Percentiles rank a stretch among this genome's conserved stretches.
phyloP scores from a whole-genome alignment of 2,329 filamentous ascomycete species.

The Neofusicoccum kwambonambiense region DNA sequence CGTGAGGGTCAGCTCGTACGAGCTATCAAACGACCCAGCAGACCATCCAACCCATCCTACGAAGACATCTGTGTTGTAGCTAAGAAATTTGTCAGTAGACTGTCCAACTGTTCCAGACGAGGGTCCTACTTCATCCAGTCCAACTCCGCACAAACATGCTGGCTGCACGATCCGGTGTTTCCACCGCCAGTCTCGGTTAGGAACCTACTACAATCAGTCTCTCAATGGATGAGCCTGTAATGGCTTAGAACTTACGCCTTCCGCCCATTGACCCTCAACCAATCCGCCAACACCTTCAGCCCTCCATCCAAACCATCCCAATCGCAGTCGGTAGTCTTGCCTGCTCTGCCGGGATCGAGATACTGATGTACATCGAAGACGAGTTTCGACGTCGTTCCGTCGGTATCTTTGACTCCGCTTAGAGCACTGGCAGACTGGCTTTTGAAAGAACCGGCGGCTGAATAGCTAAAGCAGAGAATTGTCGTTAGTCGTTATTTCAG shows the following conservation, averaged over 20 bases:
- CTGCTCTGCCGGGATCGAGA: slow-evolving; percentile 58
- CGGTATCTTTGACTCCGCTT: neutral
- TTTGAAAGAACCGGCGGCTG: neutral
- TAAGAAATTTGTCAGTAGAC: neutral
- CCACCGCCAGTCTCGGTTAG: slow-evolving; percentile 54
- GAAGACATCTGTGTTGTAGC: slow-evolving; percentile 37
- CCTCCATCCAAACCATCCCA: slow-evolving; percentile 51
- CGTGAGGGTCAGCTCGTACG: slow-evolving; percentile 25
- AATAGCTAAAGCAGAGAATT: neutral
- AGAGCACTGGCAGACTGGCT: neutral
- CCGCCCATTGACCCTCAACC: slow-evolving; percentile 48
- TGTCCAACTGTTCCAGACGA: neutral
- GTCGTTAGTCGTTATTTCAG: neutral
- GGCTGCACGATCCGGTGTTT: slow-evolving; percentile 30
- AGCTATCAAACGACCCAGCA: slow-evolving; percentile 34
- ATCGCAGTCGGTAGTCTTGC: slow-evolving; percentile 52
- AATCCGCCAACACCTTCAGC: slow-evolving; percentile 50
- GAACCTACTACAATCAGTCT: slow-evolving; percentile 25
- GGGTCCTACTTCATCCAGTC: slow-evolving; percentile 28
- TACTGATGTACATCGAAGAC: slow-evolving; percentile 61
- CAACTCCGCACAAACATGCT: slow-evolving; percentile 33
- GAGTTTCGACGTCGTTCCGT: neutral
- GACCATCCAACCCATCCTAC: slow-evolving; percentile 41
- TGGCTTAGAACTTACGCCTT: slow-evolving; percentile 32
- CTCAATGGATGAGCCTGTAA: neutral